These are phyloP conservation scores for Decorospora gaudefroyi DNA, from an alignment of 2,329 filamentous ascomycete species.

Conservation along the genomic window DNA sequence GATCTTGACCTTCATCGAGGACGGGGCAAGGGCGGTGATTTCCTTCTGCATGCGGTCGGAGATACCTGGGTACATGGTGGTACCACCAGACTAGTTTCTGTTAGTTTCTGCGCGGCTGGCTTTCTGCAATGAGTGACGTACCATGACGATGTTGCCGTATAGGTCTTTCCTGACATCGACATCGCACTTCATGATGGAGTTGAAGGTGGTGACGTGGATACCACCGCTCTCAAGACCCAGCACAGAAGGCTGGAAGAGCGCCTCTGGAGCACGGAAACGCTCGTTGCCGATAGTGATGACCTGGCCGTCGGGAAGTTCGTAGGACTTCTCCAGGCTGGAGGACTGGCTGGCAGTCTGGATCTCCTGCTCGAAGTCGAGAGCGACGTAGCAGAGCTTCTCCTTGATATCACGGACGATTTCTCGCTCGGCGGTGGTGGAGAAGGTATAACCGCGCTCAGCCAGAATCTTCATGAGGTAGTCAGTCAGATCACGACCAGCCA, in stretches of 20 bases:
- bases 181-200: slow-evolving; percentile 99
- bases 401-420: slow-evolving; percentile 99
- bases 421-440: slow-evolving; percentile 99
- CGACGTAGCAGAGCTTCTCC: slow-evolving; percentile 99
- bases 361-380: slow-evolving; percentile 99
- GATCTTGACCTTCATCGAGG: slow-evolving; percentile 99
- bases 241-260: slow-evolving; percentile 98
- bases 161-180: slow-evolving; percentile 99
- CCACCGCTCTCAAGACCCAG: slow-evolving; percentile 97
- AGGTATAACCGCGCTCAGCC: slow-evolving; percentile 98
- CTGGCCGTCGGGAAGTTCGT: slow-evolving; percentile 98
- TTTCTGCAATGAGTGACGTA: slow-evolving; percentile 57
- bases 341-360: slow-evolving; percentile 99
- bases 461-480: slow-evolving; percentile 99
- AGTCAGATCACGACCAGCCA: slow-evolving; percentile 99
- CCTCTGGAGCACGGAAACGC: slow-evolving; percentile 99
- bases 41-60: slow-evolving; percentile 99
- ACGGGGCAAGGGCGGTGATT: slow-evolving; percentile 98
- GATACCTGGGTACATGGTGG: slow-evolving; percentile 99
- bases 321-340: slow-evolving; percentile 99
- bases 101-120: too few species aligned
- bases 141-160: slow-evolving; percentile 99
- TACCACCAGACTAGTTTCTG: slow-evolving; percentile 86
- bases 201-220: slow-evolving; percentile 99
- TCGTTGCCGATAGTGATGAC: slow-evolving; percentile 99